Evolutionary conservation across 495 filamentous ascomycete genomes (phyloP).

Genomic region (Xylaria palmicola): DNA sequence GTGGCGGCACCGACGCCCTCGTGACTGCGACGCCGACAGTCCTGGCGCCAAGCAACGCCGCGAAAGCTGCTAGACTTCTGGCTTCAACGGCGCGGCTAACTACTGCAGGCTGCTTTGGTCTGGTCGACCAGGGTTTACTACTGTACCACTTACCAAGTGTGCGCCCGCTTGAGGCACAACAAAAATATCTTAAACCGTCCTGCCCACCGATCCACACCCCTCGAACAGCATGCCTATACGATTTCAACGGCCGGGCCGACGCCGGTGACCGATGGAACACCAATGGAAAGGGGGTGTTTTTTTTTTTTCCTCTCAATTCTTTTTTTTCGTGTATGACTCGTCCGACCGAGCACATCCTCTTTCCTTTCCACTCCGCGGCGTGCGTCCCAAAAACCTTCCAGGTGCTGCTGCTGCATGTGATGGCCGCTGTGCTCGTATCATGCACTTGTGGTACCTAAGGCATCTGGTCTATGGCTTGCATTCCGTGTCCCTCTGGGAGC

Average conservation of each 20-base stretch:
- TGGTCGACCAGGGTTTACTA: conserved; percentile 4
- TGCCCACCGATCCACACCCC: neutral
- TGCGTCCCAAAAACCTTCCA: neutral
- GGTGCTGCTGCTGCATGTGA: neutral
- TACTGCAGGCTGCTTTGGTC: neutral
- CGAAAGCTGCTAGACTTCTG: no score
- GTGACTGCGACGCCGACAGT: neutral
- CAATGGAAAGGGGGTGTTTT: no score
- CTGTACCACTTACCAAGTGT: neutral
- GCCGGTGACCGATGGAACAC: neutral
- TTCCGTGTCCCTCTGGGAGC: neutral
- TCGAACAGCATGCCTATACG: neutral
- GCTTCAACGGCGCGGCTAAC: conserved; percentile 1
- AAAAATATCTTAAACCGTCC: neutral
- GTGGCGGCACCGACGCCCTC: neutral
- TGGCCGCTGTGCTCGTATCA: neutral
- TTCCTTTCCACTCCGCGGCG: no score
- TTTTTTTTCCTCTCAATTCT: no score
- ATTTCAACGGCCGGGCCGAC: neutral
- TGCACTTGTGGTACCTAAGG: neutral
- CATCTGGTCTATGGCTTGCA: neutral
- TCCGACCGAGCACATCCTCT: neutral
- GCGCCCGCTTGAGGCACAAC: neutral
- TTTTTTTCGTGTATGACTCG: neutral
- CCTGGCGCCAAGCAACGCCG: conserved; percentile 8